phyloP scores from a whole-genome alignment of 2,329 filamentous ascomycete species.

The Epichloe coenophiala region DNA sequence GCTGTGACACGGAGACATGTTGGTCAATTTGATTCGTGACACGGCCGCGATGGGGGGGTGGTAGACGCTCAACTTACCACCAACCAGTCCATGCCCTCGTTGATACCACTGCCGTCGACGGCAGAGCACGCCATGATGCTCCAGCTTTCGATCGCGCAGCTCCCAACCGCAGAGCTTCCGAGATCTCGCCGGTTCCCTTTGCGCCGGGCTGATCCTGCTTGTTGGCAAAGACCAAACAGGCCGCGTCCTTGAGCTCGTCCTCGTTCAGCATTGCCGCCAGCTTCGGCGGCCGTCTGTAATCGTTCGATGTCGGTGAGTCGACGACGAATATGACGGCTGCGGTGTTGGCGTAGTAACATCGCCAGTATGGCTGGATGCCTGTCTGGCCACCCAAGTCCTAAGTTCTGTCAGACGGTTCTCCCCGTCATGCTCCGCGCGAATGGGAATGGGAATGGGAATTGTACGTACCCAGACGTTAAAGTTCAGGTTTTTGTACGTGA shows the following conservation, averaged over 20 bases:
- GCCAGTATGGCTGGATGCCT: slow-evolving; percentile 97
- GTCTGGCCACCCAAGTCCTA: slow-evolving; percentile 93
- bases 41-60: neutral
- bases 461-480: slow-evolving; percentile 89
- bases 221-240: slow-evolving; percentile 90
- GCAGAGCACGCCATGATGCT: slow-evolving; percentile 97
- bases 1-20: slow-evolving; percentile 13
- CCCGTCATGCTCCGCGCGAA: neutral
- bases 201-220: slow-evolving; percentile 98
- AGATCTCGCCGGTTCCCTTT: slow-evolving; percentile 93
- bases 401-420: neutral
- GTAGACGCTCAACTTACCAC: slow-evolving; percentile 45
- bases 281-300: slow-evolving; percentile 81
- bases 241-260: slow-evolving; percentile 87
- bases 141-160: slow-evolving; percentile 93
- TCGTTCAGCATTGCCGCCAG: slow-evolving; percentile 91
- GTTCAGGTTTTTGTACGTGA: slow-evolving; percentile 95
- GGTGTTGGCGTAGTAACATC: slow-evolving; percentile 98
- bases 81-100: slow-evolving; percentile 98
- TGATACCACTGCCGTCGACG: slow-evolving; percentile 86
- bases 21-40: neutral
- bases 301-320: slow-evolving; percentile 95
- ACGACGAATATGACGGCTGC: slow-evolving; percentile 98
- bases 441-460: neutral
- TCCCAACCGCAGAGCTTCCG: slow-evolving; percentile 79